A percentile compares a stretch with the other conserved stretches of the same genome.
phyloP scores from a whole-genome alignment of 2,329 filamentous ascomycete genomes.

The Capronia americana region DNA sequence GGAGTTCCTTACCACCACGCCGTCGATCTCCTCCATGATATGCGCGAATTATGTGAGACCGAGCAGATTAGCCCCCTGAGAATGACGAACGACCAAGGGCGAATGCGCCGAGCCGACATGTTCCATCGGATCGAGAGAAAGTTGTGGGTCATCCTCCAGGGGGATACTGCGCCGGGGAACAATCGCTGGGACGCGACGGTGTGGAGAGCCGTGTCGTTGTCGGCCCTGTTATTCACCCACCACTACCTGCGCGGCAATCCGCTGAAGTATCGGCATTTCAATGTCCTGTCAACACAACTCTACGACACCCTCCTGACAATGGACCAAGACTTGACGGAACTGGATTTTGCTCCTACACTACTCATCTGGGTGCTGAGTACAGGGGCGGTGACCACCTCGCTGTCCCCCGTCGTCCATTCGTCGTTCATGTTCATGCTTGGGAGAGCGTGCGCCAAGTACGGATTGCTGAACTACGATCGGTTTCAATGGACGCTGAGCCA shows the following conservation, averaged over 20 bases:
- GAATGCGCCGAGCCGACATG: slow-evolving; percentile 27
- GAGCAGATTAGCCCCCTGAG: slow-evolving; percentile 23
- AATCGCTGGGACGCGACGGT: slow-evolving; percentile 12
- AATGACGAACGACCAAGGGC: slow-evolving; percentile 13
- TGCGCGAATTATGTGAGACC: slow-evolving; percentile 21
- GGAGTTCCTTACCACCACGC: slow-evolving; percentile 18
- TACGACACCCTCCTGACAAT: slow-evolving; percentile 25
- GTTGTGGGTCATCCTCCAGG: slow-evolving; percentile 19
- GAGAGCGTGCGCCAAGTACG: slow-evolving; percentile 23
- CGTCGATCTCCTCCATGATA: slow-evolving; percentile 22
- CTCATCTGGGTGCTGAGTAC: slow-evolving; percentile 28
- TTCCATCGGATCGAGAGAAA: slow-evolving; percentile 27
- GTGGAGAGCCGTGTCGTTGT: slow-evolving; percentile 26
- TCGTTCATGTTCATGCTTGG: slow-evolving; percentile 24
- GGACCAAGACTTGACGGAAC: slow-evolving; percentile 24
- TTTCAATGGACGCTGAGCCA: slow-evolving; percentile 17
- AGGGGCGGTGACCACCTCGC: slow-evolving; percentile 6
- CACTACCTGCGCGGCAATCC: slow-evolving; percentile 30
- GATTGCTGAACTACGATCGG: slow-evolving; percentile 15
- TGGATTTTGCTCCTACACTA: slow-evolving; percentile 29
- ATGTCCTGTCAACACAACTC: slow-evolving; percentile 22
- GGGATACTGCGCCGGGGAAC: not conserved
- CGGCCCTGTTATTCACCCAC: slow-evolving; percentile 27
- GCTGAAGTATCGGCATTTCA: slow-evolving; percentile 29
- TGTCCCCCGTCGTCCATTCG: not conserved